phyloP scores from a whole-genome alignment of 108 stramenopile genomes.

The Skeletonema grethae region DNA sequence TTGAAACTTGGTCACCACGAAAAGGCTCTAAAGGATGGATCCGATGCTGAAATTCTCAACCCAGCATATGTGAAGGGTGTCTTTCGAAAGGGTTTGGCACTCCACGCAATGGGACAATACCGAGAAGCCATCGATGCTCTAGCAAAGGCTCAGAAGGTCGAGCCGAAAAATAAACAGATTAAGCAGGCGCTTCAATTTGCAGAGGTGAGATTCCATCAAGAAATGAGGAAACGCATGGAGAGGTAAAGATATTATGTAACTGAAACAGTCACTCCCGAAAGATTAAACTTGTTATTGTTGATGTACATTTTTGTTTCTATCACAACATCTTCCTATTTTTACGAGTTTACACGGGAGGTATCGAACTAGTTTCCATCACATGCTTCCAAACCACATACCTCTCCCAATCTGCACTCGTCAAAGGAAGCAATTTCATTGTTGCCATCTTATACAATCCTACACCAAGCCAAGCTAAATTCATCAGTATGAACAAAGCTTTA shows the following conservation, averaged over 20 bases:
- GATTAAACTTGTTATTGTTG: background rate
- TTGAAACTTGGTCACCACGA: constrained; percentile 92
- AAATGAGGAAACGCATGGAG: constrained; percentile 78
- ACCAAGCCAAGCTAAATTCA: constrained; percentile 90
- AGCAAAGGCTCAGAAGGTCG: constrained; percentile 77
- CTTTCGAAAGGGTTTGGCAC: constrained; percentile 85
- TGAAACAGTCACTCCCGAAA: background rate
- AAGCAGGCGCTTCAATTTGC: constrained; percentile 91
- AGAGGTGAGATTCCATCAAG: constrained; percentile 87
- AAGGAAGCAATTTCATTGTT: constrained; percentile 94
- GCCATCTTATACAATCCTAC: constrained; percentile 93
- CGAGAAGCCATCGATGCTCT: constrained; percentile 76
- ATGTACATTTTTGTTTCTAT: background rate
- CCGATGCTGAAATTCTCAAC: constrained; percentile 58
- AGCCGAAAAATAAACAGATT: constrained; percentile 93
- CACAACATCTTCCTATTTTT: background rate
- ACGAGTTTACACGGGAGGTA: constrained; percentile 57
- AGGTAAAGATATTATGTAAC: constrained; percentile 1
- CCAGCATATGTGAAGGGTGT: constrained; percentile 84
- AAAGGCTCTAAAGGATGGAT: constrained; percentile 84
- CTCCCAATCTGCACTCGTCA: constrained; percentile 94
- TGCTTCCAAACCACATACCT: constrained; percentile 89
- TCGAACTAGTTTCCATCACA: constrained; percentile 87
- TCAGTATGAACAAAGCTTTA: constrained; percentile 77
- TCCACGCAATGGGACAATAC: constrained; percentile 89